phyloP scores from a whole-genome alignment of 208 protist species.

The Sergeia podlipaevii region DNA sequence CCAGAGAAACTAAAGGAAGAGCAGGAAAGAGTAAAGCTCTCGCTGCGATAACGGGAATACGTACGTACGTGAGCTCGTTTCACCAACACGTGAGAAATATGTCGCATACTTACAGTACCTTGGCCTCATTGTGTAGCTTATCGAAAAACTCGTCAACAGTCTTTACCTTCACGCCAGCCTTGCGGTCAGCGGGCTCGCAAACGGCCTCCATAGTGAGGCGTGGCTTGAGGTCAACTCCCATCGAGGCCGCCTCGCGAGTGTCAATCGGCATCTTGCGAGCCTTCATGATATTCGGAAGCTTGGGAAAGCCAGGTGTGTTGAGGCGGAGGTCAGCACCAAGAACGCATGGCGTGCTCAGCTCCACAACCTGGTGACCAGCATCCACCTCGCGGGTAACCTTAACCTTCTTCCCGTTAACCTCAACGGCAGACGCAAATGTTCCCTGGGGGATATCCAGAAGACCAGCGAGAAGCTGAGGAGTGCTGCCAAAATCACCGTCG shows the following conservation, averaged over 20 bases:
- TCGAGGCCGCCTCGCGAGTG: slow-evolving; percentile 47
- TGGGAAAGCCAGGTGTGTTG: slow-evolving; percentile 96
- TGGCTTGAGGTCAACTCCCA: slow-evolving; percentile 87
- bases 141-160: slow-evolving; percentile 88
- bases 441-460: slow-evolving; percentile 93
- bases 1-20: too few relatives aligned
- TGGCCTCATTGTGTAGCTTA: slow-evolving; percentile 92
- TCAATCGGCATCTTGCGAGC: slow-evolving; percentile 95
- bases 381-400: slow-evolving; percentile 94
- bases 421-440: slow-evolving; percentile 92
- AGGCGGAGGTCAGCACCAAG: slow-evolving; percentile 89
- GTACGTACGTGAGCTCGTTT: too few relatives aligned
- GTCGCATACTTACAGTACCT: slow-evolving; percentile 75
- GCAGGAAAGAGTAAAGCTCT: too few relatives aligned
- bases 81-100: slow-evolving; percentile 2
- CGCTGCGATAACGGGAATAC: too few relatives aligned
- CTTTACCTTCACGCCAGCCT: slow-evolving; percentile 90
- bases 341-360: slow-evolving; percentile 82
- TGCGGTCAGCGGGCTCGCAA: slow-evolving; percentile 71
- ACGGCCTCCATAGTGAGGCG: slow-evolving; percentile 62
- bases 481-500: slow-evolving; percentile 94
- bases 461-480: slow-evolving; percentile 93
- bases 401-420: slow-evolving; percentile 67
- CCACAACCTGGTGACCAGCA: slow-evolving; percentile 90
- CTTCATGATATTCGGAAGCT: slow-evolving; percentile 98